phyloP scores from a whole-genome alignment of 192 early-diverging fungal genomes.

The Diversispora epigaea region DNA sequence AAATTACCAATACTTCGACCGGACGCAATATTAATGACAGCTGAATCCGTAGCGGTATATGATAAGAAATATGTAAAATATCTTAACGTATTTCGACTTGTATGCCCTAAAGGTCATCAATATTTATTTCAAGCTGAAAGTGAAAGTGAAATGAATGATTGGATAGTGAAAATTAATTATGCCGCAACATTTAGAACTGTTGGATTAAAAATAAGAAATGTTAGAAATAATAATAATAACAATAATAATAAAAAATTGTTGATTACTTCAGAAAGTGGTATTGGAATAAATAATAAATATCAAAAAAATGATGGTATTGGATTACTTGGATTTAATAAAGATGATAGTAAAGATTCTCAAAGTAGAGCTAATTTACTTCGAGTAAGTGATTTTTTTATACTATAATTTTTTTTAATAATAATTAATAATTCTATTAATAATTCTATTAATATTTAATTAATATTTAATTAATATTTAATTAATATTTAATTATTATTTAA shows the following conservation, averaged over 20 bases:
- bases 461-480: background rate
- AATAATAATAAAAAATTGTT: background rate
- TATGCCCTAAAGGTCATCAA: slow-evolving; percentile 69
- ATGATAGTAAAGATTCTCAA: background rate
- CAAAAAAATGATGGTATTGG: too few species aligned
- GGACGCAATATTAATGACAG: slow-evolving; percentile 37
- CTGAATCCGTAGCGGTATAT: slow-evolving; percentile 65
- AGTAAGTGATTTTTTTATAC: background rate
- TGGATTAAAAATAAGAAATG: slow-evolving; percentile 41
- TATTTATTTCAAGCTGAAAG: slow-evolving; percentile 67
- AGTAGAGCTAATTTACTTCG: slow-evolving; percentile 14
- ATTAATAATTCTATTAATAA: background rate
- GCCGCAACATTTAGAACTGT: slow-evolving; percentile 71
- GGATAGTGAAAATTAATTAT: slow-evolving; percentile 81
- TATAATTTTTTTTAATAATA: background rate
- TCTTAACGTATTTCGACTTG: slow-evolving; percentile 74
- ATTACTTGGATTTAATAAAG: background rate
- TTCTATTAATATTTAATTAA: too few species aligned
- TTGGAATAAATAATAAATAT: background rate
- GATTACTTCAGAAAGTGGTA: background rate
- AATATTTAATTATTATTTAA: background rate
- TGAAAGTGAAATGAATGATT: slow-evolving; percentile 73
- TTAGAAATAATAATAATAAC: background rate
- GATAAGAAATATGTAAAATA: slow-evolving; percentile 75
- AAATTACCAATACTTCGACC: slow-evolving; percentile 26